These are phyloP conservation scores for Kluyveromyces sp. DNA, from an alignment of 1,139 yeast genomes.

Conservation along the genomic window DNA sequence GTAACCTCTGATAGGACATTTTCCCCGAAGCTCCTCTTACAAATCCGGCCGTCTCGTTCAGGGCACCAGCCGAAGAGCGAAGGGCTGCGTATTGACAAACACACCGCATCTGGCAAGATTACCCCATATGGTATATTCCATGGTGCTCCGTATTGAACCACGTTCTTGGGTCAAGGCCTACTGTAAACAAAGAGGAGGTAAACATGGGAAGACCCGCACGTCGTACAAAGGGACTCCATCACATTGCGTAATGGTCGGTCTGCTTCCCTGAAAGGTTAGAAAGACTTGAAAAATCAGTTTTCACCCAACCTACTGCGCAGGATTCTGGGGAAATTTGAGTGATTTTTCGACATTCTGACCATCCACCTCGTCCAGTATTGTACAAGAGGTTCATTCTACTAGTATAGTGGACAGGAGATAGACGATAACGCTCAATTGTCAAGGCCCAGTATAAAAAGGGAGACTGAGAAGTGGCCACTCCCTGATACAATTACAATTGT, in stretches of 20 bases:
- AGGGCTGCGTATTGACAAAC: neutral
- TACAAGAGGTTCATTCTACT: too few relatives aligned
- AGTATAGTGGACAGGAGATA: too few relatives aligned
- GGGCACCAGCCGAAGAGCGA: neutral
- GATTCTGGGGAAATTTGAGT: neutral
- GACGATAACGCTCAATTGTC: neutral
- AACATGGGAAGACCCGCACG: too few relatives aligned
- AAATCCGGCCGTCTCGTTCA: neutral
- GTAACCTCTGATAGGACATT: too few relatives aligned
- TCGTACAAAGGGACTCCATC: neutral
- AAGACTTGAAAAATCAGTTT: neutral
- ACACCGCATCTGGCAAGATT: conserved; percentile 3
- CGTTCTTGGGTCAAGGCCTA: neutral
- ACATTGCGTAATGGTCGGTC: neutral
- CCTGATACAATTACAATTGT: neutral
- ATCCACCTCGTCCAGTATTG: neutral
- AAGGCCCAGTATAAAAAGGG: neutral
- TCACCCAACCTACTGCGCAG: neutral
- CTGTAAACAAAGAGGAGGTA: neutral
- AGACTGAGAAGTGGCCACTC: neutral
- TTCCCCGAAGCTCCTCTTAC: too few relatives aligned
- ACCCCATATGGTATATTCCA: conserved; percentile 1
- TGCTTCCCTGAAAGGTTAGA: too few relatives aligned
- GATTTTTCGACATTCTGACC: neutral
- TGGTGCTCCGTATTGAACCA: neutral